Evolutionary conservation across 768 basidiomycete species (phyloP).

Genomic region (Lactarius pseudohatsudake): DNA sequence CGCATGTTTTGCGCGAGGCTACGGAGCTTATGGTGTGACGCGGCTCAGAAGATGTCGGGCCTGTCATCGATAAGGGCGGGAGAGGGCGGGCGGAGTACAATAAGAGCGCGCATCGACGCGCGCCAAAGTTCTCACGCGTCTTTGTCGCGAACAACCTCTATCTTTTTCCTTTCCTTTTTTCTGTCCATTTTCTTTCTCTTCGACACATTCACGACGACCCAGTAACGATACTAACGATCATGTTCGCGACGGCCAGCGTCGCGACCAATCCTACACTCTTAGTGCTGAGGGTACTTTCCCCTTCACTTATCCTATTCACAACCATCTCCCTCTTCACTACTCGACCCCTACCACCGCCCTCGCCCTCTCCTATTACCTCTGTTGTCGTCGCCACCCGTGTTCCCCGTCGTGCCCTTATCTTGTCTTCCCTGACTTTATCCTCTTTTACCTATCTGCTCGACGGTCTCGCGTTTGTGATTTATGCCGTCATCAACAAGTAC

Average conservation of each 20-base stretch:
- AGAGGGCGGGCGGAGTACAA: slow-evolving; percentile 3
- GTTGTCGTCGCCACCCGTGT: slow-evolving; percentile 72
- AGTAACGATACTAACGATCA: slow-evolving; percentile 21
- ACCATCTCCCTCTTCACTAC: slow-evolving; percentile 58
- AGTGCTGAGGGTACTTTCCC: slow-evolving; percentile 63
- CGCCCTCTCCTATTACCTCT: slow-evolving; percentile 66
- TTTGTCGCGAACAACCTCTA: not conserved
- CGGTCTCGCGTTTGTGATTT: slow-evolving; percentile 67
- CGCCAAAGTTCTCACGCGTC: slow-evolving; percentile 10
- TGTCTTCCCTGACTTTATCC: slow-evolving; percentile 64
- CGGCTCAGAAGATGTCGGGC: not conserved
- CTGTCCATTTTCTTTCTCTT: slow-evolving; percentile 1
- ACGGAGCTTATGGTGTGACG: not conserved
- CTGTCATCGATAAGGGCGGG: slow-evolving; percentile 10
- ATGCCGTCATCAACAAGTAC: slow-evolving; percentile 58
- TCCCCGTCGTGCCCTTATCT: slow-evolving; percentile 76
- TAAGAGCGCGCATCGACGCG: slow-evolving; percentile 8
- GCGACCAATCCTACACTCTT: slow-evolving; percentile 45
- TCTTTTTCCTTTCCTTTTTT: slow-evolving; percentile 1
- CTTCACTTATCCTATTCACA: slow-evolving; percentile 60
- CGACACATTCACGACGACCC: slow-evolving; percentile 15
- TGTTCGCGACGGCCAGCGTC: slow-evolving; percentile 16
- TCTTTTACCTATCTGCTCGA: slow-evolving; percentile 78
- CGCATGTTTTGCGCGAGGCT: slow-evolving; percentile 19
- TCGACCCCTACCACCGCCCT: slow-evolving; percentile 44